Base-by-base conservation (phyloP, 2,329 filamentous ascomycete species). In the Penicillium olsonii region DNA sequence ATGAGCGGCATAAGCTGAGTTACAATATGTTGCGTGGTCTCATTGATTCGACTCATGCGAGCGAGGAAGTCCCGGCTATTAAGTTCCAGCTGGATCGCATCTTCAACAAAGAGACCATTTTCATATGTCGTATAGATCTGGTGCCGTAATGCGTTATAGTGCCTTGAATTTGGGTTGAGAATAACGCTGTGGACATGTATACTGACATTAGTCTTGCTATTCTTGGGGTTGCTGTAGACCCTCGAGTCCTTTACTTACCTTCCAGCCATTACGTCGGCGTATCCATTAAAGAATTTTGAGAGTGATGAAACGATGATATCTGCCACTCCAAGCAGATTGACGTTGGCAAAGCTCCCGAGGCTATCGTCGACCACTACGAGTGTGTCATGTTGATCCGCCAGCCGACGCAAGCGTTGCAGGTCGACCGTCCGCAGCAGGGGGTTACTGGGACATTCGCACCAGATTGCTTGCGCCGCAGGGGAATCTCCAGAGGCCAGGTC, bases 281-380 rank as follows among this genome's bases (percentile, higher is more conserved):
- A 76, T 14, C 83, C 83, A 52, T 70, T 81, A 59, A 85, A 84
- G 2, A 75, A 74, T 63, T 84, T 84, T n/a, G 80, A 84, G 14
- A 84, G 68, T 19, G 75, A 79, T 0, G 77, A 77, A 14, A 80
- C 55, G 24, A 84, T 52, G 0, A 82, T 62, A 54, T 84, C 80
- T 2, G 76, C 74, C 0, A 72, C 66, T 3, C 22, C 27, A 1
- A 82, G 62, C 27, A 84, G 63, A 59, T 84, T 68, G 17, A 73
- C 59, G 48, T 73, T 74, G 40, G 52, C 61, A 42, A 71, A 71
- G 29, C 53, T 63, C 5, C 61, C 66, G 31, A 74, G 59, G 0
- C 70, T 73, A 9, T 74, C 71, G 48, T 74, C 70, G 31, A 70
- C 54, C 6, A 69, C 50, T 7, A 75, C 54, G 5, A 67, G 12